These are phyloP conservation scores for Cryptosporidium ryanae DNA, from an alignment of 169 alveolate species.

Conservation along the genomic window DNA sequence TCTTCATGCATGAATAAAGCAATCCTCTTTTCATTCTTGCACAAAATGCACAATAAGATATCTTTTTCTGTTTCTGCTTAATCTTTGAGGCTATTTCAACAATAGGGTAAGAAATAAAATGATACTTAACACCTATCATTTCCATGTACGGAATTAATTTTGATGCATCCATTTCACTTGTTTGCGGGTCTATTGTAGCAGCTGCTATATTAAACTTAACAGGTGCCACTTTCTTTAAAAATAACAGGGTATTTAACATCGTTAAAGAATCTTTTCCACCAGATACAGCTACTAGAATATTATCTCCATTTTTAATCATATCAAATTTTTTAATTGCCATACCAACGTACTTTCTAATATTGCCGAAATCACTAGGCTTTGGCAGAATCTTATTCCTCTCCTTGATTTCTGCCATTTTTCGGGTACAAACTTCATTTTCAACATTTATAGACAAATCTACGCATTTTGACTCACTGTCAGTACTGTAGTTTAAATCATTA, in stretches of 20 bases:
- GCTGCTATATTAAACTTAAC: constrained; percentile 88
- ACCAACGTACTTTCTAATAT: constrained; percentile 83
- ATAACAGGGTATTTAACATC: constrained; percentile 85
- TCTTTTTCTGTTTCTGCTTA: constrained; percentile 80
- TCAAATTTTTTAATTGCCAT: constrained; percentile 89
- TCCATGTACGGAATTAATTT: constrained; percentile 85
- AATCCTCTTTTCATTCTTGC: constrained; percentile 95
- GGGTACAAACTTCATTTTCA: neutral
- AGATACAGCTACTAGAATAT: constrained; percentile 90
- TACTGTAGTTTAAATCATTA: neutral
- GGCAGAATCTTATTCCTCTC: neutral
- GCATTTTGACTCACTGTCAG: neutral
- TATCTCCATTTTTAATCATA: constrained; percentile 92
- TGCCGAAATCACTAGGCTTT: constrained; percentile 69
- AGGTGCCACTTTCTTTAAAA: constrained; percentile 85
- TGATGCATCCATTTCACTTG: constrained; percentile 90
- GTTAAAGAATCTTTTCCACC: constrained; percentile 96
- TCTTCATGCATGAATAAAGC: constrained; percentile 88
- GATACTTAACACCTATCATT: constrained; percentile 87
- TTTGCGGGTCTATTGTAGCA: constrained; percentile 93
- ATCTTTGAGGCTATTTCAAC: constrained; percentile 89
- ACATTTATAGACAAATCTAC: neutral
- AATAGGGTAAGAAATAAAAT: constrained; percentile 88
- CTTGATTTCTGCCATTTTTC: neutral
- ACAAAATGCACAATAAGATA: constrained; percentile 91